phyloP scores from a whole-genome alignment of 768 basidiomycete genomes.

The Tremella yokohamensis region DNA sequence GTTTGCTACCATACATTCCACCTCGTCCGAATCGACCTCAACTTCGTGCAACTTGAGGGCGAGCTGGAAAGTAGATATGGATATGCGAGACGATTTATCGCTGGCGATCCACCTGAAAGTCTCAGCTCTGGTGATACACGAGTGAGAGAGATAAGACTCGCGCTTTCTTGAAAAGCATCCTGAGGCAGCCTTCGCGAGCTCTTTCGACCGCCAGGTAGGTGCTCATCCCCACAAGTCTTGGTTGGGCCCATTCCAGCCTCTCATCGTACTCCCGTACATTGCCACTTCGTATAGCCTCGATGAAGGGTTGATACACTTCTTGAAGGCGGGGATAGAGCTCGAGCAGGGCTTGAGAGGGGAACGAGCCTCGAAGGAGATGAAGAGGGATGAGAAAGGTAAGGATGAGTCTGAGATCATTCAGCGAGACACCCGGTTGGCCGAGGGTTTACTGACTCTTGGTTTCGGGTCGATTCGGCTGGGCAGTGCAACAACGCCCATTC shows the following conservation, averaged over 20 bases:
- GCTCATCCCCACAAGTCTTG: slow-evolving; percentile 75
- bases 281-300: slow-evolving; percentile 70
- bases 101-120: slow-evolving; percentile 69
- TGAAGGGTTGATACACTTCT: slow-evolving; percentile 74
- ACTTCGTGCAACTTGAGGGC: slow-evolving; percentile 69
- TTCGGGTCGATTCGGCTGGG: slow-evolving; percentile 63
- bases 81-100: slow-evolving; percentile 71
- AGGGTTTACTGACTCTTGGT: slow-evolving; percentile 67
- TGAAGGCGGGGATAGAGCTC: slow-evolving; percentile 67
- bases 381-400: slow-evolving; percentile 86
- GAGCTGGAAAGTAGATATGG: slow-evolving; percentile 74
- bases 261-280: slow-evolving; percentile 76
- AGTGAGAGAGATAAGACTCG: slow-evolving; percentile 34
- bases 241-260: slow-evolving; percentile 66
- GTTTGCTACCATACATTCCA: slow-evolving; percentile 89
- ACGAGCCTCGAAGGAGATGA: slow-evolving; percentile 77
- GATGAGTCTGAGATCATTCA: slow-evolving; percentile 63
- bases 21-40: slow-evolving; percentile 69
- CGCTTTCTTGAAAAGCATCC: slow-evolving; percentile 66
- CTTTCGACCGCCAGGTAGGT: slow-evolving; percentile 82
- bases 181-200: slow-evolving; percentile 78
- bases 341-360: slow-evolving; percentile 72
- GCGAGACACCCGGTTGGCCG: slow-evolving; percentile 9
- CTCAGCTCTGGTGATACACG: background rate
- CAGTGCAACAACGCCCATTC: slow-evolving; percentile 83